Evolutionary conservation across 257 asterid genomes (phyloP).

Genomic region (Nicotiana sylvestris): DNA sequence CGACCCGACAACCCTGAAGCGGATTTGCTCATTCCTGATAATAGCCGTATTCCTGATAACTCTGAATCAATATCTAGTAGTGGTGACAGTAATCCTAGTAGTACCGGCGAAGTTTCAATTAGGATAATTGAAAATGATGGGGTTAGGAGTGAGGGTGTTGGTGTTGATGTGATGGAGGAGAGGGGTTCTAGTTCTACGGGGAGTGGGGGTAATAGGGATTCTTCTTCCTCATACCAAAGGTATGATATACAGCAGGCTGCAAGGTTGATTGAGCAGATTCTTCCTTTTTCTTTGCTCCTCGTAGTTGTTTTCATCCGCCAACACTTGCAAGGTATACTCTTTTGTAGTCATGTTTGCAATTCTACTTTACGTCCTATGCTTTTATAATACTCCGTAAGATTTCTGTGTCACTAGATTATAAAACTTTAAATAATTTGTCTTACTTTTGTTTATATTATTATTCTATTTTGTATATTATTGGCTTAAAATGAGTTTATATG

Average conservation of each 20-base stretch:
- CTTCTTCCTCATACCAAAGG: slow-evolving; percentile 45
- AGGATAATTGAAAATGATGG: slow-evolving; percentile 47
- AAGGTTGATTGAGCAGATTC: slow-evolving; percentile 86
- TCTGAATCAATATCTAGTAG: slow-evolving; percentile 17
- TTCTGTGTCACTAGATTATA: too few relatives aligned
- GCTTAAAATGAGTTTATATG: too few relatives aligned
- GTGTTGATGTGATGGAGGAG: slow-evolving; percentile 22
- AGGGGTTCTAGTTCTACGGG: slow-evolving; percentile 16
- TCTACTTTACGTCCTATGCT: too few relatives aligned
- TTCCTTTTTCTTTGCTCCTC: slow-evolving; percentile 76
- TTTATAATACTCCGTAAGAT: too few relatives aligned
- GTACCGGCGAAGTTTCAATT: slow-evolving; percentile 65
- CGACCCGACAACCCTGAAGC: slow-evolving; percentile 57
- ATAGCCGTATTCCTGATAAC: slow-evolving; percentile 12
- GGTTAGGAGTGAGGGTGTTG: slow-evolving; percentile 22
- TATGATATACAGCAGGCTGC: slow-evolving; percentile 80
- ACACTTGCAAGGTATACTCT: slow-evolving; percentile 75
- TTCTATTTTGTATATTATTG: too few relatives aligned
- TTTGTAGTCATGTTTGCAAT: too few relatives aligned
- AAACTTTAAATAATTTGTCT: too few relatives aligned
- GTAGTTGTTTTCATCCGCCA: slow-evolving; percentile 87
- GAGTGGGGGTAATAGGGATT: slow-evolving; percentile 33
- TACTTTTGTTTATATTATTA: too few relatives aligned
- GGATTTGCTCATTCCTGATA: slow-evolving; percentile 26
- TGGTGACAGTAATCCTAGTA: not conserved